Evolutionary conservation across 208 protist genomes (phyloP).

Genomic region (Leishmania tropica): DNA sequence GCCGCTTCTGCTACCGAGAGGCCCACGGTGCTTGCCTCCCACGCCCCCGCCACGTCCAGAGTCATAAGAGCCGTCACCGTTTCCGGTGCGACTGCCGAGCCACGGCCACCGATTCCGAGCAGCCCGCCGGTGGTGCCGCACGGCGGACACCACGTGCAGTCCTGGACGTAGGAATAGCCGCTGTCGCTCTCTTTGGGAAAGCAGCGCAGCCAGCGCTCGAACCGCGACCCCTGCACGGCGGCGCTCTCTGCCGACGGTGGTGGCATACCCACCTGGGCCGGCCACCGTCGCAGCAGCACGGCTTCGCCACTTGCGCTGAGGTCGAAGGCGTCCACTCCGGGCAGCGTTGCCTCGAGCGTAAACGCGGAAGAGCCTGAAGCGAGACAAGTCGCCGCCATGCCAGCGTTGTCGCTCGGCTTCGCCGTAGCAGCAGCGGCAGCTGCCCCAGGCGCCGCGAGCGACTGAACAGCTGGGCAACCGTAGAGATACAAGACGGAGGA

Average conservation of each 20-base stretch:
- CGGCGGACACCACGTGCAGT: conserved; percentile 32
- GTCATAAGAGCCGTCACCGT: conserved; percentile 26
- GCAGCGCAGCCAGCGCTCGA: conserved; percentile 68
- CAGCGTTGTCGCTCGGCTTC: background rate
- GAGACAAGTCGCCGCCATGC: background rate
- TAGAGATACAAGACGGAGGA: conserved; percentile 53
- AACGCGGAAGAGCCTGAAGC: conserved; percentile 23
- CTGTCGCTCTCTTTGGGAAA: conserved; percentile 27
- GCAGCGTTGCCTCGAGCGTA: conserved; percentile 47
- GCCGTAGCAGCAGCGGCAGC: background rate
- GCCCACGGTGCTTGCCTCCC: conserved; percentile 21
- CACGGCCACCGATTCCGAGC: background rate
- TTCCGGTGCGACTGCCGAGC: background rate
- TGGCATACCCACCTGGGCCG: background rate
- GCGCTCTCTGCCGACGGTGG: background rate
- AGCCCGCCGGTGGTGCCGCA: conserved; percentile 9
- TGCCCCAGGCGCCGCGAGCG: background rate
- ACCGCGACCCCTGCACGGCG: conserved; percentile 8
- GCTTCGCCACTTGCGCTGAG: conserved; percentile 55
- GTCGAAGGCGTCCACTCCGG: conserved; percentile 57
- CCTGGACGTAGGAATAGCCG: conserved; percentile 37
- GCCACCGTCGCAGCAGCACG: conserved; percentile 38
- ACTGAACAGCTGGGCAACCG: conserved; percentile 54
- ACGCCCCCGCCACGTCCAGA: conserved; percentile 19
- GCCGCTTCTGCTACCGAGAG: conserved; percentile 5